A percentile compares a stretch with the other conserved stretches of the same genome.
phyloP scores from a whole-genome alignment of 148 eudicot genomes.

The Gaultheria prostrata region DNA sequence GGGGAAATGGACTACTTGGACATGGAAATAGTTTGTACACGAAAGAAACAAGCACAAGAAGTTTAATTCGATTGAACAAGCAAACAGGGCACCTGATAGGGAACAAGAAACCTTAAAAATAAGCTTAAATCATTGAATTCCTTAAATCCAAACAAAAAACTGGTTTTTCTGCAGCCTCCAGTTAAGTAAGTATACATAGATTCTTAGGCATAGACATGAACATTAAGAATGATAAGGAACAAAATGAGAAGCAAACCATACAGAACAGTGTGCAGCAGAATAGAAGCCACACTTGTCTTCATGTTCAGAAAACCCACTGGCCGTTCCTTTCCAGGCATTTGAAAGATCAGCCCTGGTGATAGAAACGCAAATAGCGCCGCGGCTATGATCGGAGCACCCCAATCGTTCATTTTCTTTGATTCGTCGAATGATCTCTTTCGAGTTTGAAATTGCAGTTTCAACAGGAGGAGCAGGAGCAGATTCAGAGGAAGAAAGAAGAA shows the following conservation, averaged over 20 bases:
- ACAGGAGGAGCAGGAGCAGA: neutral
- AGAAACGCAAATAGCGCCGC: slow-evolving; percentile 69
- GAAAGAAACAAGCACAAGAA: neutral
- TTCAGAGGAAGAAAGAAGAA: neutral
- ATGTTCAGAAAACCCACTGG: slow-evolving; percentile 71
- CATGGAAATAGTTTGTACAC: neutral
- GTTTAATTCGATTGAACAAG: neutral
- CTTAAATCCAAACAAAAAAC: neutral
- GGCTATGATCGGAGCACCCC: slow-evolving; percentile 78
- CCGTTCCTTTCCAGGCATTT: slow-evolving; percentile 62
- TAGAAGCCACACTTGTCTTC: slow-evolving; percentile 65
- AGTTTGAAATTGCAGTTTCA: neutral
- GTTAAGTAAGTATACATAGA: slow-evolving; percentile 7
- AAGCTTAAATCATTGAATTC: neutral
- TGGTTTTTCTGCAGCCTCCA: neutral
- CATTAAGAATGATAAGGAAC: slow-evolving; percentile 60
- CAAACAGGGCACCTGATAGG: neutral
- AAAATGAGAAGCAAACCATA: slow-evolving; percentile 75
- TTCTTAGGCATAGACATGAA: slow-evolving; percentile 58
- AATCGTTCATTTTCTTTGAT: slow-evolving; percentile 47
- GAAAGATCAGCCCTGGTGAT: slow-evolving; percentile 67
- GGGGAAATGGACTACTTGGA: neutral
- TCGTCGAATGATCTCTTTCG: neutral
- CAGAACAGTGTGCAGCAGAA: slow-evolving; percentile 54
- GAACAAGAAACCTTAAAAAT: neutral